phyloP scores from a whole-genome alignment of 306 rosid genomes.

The Lithocarpus polystachyus region DNA sequence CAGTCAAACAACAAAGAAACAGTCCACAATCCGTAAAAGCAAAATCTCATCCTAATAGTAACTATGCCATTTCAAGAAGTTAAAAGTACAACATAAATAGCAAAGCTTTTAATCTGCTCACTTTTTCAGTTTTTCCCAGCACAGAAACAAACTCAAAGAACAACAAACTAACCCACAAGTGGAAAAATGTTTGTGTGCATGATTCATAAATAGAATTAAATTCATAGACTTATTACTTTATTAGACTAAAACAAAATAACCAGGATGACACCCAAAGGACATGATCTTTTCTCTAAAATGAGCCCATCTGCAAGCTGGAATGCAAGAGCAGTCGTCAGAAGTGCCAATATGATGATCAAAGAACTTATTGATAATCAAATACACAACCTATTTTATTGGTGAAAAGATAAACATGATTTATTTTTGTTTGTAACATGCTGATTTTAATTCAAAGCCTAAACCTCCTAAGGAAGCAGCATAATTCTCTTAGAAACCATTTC shows the following conservation, averaged over 20 bases:
- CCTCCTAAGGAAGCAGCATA: no score
- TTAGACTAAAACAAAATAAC: conserved; percentile 39
- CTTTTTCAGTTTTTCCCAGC: neutral
- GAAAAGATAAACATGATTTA: neutral
- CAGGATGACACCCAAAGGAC: conserved; percentile 84
- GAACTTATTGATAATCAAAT: neutral
- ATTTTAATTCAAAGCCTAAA: no score
- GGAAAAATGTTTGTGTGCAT: neutral
- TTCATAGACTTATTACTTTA: neutral
- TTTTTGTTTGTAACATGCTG: no score
- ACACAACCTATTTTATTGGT: neutral
- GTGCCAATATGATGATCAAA: conserved; percentile 8
- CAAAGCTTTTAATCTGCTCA: no score
- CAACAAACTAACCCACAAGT: neutral
- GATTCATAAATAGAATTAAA: neutral
- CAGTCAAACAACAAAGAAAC: neutral
- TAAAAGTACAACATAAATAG: no score
- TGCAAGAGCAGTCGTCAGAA: conserved; percentile 30
- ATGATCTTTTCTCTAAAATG: conserved; percentile 60
- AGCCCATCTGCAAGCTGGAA: conserved; percentile 79
- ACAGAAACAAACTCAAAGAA: neutral
- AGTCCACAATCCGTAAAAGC: neutral
- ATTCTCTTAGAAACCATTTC: no score
- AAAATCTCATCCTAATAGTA: neutral
- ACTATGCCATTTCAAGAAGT: neutral